Evolutionary conservation across 129 eudicot genomes (phyloP).

Genomic region (Flaveria trinervia): DNA sequence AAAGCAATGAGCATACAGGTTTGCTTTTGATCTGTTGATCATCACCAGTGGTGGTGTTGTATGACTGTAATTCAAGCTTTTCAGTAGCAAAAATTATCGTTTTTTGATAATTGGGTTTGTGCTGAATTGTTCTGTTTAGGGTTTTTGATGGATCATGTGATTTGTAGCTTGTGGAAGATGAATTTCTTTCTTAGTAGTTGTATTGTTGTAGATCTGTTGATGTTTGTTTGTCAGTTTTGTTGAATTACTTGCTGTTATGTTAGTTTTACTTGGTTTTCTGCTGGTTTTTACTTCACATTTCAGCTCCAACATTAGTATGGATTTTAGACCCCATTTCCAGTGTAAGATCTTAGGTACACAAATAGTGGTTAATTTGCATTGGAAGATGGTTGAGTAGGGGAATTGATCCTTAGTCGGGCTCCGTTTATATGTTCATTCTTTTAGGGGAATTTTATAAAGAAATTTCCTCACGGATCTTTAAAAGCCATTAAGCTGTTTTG

Average conservation of each 20-base stretch:
- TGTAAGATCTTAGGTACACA: not conserved
- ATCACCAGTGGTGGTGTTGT: not conserved
- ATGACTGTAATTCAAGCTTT: not conserved
- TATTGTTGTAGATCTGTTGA: slow-evolving; percentile 23
- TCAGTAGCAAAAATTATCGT: not conserved
- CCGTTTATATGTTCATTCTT: no score
- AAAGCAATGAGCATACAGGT: slow-evolving; percentile 86
- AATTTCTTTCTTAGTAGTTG: no score
- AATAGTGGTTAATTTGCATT: not conserved
- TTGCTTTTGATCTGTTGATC: slow-evolving; percentile 15
- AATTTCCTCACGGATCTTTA: no score
- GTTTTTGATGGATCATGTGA: not conserved
- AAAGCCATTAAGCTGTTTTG: no score
- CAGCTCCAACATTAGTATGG: not conserved
- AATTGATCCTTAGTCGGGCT: no score
- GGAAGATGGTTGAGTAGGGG: no score
- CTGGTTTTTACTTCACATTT: not conserved
- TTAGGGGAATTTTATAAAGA: no score
- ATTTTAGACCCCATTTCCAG: not conserved
- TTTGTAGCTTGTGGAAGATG: no score
- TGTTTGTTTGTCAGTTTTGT: not conserved
- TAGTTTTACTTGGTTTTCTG: no score
- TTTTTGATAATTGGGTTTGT: slow-evolving; percentile 15
- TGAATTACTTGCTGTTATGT: not conserved
- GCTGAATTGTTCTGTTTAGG: not conserved